phyloP scores from a whole-genome alignment of 805 yeast species.

The Zygosaccharomyces bailii region DNA sequence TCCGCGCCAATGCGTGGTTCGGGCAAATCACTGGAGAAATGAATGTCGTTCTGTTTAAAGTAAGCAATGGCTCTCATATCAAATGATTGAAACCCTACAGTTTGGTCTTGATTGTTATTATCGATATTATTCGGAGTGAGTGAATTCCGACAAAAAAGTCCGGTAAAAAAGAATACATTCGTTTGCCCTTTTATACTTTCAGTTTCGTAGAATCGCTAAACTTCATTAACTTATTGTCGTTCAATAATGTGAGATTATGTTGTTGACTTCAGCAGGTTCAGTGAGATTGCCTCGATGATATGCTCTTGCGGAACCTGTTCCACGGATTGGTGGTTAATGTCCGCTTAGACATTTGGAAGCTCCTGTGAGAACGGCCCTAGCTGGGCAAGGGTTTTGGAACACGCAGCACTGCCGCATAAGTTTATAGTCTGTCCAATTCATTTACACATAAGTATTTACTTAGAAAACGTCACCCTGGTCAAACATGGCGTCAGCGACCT shows the following conservation, averaged over 20 bases:
- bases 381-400: background rate
- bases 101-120: background rate
- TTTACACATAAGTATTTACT: constrained; percentile 10
- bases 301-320: no score
- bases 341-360: background rate
- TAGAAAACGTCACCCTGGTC: constrained; percentile 80
- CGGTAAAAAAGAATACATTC: background rate
- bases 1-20: constrained; percentile 37
- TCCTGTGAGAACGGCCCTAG: no score
- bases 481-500: constrained; percentile 98
- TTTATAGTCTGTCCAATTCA: constrained; percentile 1
- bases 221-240: no score
- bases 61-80: constrained; percentile 48
- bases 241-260: background rate
- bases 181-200: background rate
- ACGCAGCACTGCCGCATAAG: background rate
- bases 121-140: background rate
- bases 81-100: background rate
- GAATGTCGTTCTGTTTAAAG: constrained; percentile 43
- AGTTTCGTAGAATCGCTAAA: background rate
- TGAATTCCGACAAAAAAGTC: background rate
- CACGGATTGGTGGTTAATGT: background rate
- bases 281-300: background rate
- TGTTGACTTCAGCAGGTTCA: background rate
- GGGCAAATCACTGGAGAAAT: constrained; percentile 37